phyloP scores from a whole-genome alignment of 2,329 filamentous ascomycete species.

The Verticillium klebahnii region DNA sequence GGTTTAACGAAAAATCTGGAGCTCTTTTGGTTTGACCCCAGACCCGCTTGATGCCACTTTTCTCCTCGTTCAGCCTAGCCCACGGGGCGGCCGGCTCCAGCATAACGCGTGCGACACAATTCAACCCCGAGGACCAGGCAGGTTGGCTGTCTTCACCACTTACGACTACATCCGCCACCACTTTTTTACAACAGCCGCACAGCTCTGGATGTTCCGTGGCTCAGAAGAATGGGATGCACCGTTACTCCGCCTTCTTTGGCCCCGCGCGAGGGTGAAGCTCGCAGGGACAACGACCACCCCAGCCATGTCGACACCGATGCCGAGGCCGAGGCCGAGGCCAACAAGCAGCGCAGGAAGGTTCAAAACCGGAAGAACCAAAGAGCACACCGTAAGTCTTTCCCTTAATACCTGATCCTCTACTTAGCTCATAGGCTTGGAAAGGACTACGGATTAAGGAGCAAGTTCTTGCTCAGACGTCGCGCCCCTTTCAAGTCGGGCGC shows the following conservation, averaged over 20 bases:
- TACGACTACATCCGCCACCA: background rate
- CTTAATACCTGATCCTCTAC: background rate
- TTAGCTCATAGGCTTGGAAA: background rate
- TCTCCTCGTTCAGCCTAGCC: background rate
- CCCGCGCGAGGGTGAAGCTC: background rate
- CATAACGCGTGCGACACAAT: too few relatives aligned
- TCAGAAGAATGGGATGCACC: background rate
- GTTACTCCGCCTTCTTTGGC: background rate
- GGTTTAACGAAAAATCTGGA: background rate
- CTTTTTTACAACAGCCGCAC: background rate
- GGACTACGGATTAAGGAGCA: conserved; percentile 1
- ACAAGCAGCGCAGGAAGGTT: conserved; percentile 6
- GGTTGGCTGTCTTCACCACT: background rate
- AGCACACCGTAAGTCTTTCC: conserved; percentile 6
- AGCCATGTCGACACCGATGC: background rate
- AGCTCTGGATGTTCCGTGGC: background rate
- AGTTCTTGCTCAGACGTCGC: background rate
- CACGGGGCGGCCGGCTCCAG: background rate
- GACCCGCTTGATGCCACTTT: background rate
- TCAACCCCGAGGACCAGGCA: too few relatives aligned
- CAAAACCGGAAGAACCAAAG: conserved; percentile 10
- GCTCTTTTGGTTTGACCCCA: background rate
- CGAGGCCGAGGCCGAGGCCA: background rate
- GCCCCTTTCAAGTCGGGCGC: conserved; percentile 3
- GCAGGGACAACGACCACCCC: background rate